These are phyloP conservation scores for Penicillium goetzii DNA, from an alignment of 495 filamentous ascomycete genomes.

Conservation along the genomic window DNA sequence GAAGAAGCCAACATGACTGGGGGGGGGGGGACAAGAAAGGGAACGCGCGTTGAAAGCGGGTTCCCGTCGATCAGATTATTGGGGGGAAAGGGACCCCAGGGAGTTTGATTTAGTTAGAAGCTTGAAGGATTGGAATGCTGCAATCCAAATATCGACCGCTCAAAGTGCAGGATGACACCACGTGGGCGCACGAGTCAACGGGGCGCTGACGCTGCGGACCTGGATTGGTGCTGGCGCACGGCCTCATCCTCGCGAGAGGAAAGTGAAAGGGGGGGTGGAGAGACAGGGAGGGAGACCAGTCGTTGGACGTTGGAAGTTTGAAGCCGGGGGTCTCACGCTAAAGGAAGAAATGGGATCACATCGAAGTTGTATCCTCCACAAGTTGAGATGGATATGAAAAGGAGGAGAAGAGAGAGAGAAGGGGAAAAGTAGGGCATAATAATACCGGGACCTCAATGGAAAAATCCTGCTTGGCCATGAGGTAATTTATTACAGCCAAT, in stretches of 20 bases:
- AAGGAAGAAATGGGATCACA: conserved; percentile 8
- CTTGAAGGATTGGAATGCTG: conserved; percentile 28
- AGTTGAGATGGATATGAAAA: background rate
- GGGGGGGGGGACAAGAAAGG: background rate
- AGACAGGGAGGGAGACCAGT: conserved; percentile 13
- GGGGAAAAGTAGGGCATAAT: background rate
- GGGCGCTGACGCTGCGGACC: conserved; percentile 44
- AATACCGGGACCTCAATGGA: background rate
- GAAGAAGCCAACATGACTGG: conserved; percentile 53
- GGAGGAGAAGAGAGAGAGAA: background rate
- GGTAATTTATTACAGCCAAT: conserved; percentile 30
- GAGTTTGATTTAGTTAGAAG: background rate
- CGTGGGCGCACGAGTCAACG: conserved; percentile 52
- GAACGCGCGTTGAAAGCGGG: background rate
- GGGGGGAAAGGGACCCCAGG: background rate
- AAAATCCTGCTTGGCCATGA: conserved; percentile 25
- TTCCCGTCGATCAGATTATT: conserved; percentile 9
- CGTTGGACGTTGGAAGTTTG: background rate
- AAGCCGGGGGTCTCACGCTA: conserved; percentile 14
- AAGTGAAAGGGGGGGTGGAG: background rate
- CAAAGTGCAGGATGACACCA: conserved; percentile 43
- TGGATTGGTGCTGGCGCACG: conserved; percentile 31
- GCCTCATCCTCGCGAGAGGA: conserved; percentile 33
- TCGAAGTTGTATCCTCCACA: background rate
- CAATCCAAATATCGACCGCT: conserved; percentile 25